Conservation (phyloP, 768 basidiomycete genomes). For the Boletus edulis region DNA sequence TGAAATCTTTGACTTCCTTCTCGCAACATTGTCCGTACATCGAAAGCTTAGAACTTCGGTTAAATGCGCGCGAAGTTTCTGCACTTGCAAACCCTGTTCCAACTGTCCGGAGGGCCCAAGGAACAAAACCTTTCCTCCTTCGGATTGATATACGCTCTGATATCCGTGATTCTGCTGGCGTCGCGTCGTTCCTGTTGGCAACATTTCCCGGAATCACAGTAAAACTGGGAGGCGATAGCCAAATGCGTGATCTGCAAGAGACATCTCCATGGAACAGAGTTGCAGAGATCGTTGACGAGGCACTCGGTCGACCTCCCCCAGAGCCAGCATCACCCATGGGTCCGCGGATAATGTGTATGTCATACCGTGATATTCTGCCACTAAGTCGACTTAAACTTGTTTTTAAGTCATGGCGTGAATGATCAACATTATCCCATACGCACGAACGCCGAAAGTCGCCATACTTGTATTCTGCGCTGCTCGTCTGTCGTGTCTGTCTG, state of each 20-base stretch:
- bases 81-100: background rate
- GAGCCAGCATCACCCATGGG: background rate
- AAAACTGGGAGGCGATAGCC: background rate
- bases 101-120: background rate
- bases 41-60: conserved; percentile 12
- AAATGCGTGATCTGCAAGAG: conserved; percentile 11
- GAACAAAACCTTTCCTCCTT: conserved; percentile 1
- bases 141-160: conserved; percentile 17
- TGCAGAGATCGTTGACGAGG: conserved; percentile 14
- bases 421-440: too few relatives aligned
- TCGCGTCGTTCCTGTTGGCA: conserved; percentile 18
- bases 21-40: conserved; percentile 16
- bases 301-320: conserved; percentile 11
- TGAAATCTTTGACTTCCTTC: conserved; percentile 11
- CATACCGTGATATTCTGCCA: background rate
- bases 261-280: conserved; percentile 24
- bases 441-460: too few relatives aligned
- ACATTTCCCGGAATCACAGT: conserved; percentile 10
- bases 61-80: conserved; percentile 21
- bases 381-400: background rate
- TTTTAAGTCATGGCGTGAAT: conserved; percentile 11
- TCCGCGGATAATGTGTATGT: conserved; percentile 20
- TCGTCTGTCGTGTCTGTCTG: too few relatives aligned
- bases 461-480: too few relatives aligned
- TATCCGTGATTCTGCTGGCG: conserved; percentile 15